A percentile compares a stretch with the other conserved stretches of the same genome.
Evolutionary conservation across 768 basidiomycete genomes (phyloP).

Genomic region (Tricholomella constricta): DNA sequence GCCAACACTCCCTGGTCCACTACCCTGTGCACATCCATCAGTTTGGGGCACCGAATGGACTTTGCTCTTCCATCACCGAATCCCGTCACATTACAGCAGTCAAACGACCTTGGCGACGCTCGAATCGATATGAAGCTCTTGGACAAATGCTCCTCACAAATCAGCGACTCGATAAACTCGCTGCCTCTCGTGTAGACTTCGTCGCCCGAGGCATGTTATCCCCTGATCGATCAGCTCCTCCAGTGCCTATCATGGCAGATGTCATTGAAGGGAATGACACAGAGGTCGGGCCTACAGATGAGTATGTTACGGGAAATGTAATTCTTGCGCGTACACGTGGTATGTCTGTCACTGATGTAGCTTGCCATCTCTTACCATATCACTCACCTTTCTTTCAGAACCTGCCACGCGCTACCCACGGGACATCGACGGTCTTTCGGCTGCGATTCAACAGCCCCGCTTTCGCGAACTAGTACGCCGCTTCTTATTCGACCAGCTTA

Average conservation of each 20-base stretch:
- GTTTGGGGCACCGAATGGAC: conserved; percentile 14
- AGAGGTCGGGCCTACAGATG: no score
- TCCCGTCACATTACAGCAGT: conserved; percentile 12
- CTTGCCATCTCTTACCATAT: no score
- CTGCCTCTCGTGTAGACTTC: not conserved
- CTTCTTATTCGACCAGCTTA: conserved; percentile 15
- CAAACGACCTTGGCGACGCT: conserved; percentile 21
- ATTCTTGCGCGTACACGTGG: no score
- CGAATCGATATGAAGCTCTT: conserved; percentile 16
- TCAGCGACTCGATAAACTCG: conserved; percentile 14
- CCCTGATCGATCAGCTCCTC: not conserved
- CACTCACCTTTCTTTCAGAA: not conserved
- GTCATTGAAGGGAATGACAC: no score
- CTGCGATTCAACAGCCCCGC: conserved; percentile 13
- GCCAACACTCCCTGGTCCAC: conserved; percentile 10
- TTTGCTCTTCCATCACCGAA: no score
- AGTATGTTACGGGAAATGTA: no score
- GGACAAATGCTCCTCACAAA: conserved; percentile 19
- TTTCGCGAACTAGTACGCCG: conserved; percentile 13
- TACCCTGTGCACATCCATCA: conserved; percentile 25
- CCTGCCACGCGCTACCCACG: conserved; percentile 5
- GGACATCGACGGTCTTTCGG: conserved; percentile 7
- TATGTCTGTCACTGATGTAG: no score
- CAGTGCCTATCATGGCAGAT: not conserved
- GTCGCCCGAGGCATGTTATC: not conserved